Conservation (phyloP, 2,329 filamentous ascomycete species). For the Ascochyta rabiei region DNA sequence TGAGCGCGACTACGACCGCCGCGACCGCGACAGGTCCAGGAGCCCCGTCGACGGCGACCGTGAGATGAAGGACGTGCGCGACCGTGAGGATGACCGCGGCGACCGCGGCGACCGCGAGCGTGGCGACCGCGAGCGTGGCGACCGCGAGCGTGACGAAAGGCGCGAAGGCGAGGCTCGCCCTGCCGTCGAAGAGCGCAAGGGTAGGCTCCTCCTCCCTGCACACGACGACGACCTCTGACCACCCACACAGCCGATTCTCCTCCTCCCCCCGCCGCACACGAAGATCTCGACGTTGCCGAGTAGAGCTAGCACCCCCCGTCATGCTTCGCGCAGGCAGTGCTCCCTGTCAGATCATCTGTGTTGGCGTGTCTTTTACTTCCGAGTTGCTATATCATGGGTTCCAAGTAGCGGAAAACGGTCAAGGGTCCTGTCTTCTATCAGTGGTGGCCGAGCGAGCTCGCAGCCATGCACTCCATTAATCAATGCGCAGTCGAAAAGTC, state of each 20-base stretch:
- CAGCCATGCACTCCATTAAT: conserved; percentile 43
- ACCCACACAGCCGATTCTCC: conserved; percentile 70
- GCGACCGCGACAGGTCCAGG: conserved; percentile 77
- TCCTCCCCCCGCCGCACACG: conserved; percentile 73
- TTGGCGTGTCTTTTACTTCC: conserved; percentile 21
- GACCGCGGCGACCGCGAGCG: conserved; percentile 61
- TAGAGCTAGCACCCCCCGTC: conserved; percentile 41
- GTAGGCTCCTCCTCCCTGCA: conserved; percentile 55
- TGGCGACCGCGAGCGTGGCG: conserved; percentile 55
- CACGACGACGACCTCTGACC: conserved; percentile 37
- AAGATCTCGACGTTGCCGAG: conserved; percentile 96
- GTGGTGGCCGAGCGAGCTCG: conserved; percentile 34
- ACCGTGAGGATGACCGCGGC: conserved; percentile 67
- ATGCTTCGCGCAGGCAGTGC: conserved; percentile 20
- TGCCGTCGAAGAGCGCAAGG: conserved; percentile 90
- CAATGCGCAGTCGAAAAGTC: conserved; percentile 44
- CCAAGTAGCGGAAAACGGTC: conserved; percentile 31
- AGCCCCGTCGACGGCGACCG: conserved; percentile 61
- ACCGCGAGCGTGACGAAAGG: conserved; percentile 58
- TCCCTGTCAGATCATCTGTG: conserved; percentile 23
- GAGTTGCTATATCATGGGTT: conserved; percentile 33
- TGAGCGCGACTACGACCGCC: conserved; percentile 71
- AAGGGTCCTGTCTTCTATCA: conserved; percentile 20
- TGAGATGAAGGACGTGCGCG: conserved; percentile 56
- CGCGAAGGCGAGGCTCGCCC: conserved; percentile 68